A percentile compares a stretch with the other conserved stretches of the same genome.
Conservation (phyloP, 2,329 filamentous ascomycete species). For the Coleophoma cylindrospora region DNA sequence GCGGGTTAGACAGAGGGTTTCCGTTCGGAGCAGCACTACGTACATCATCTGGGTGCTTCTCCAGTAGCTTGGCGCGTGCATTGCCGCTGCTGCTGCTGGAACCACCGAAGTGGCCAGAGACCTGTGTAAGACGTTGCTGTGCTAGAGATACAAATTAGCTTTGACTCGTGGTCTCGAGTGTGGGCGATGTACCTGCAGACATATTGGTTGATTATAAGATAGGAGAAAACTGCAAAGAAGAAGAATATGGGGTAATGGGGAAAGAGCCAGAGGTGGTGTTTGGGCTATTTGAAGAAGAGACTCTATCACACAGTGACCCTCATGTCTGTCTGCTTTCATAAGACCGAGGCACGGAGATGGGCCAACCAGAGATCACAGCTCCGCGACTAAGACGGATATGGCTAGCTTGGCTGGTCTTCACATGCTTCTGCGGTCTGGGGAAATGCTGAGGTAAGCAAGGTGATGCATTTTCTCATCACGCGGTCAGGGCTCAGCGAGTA, state of each 20-base stretch:
- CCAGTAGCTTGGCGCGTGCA: conserved; percentile 37
- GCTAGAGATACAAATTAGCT: conserved; percentile 19
- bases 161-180: neutral
- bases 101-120: conserved; percentile 55
- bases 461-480: too few species aligned
- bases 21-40: conserved; percentile 8
- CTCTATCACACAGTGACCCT: neutral
- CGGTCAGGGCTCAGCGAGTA: too few species aligned
- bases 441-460: too few species aligned
- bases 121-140: conserved; percentile 36
- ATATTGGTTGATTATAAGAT: neutral
- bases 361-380: neutral
- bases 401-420: neutral
- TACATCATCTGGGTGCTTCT: conserved; percentile 66
- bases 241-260: neutral
- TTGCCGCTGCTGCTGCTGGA: conserved; percentile 21
- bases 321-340: neutral
- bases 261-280: neutral
- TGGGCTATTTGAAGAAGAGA: neutral
- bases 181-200: neutral
- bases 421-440: neutral
- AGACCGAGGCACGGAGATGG: neutral
- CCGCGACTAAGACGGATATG: neutral
- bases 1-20: conserved; percentile 10
- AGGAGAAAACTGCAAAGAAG: neutral